Evolutionary conservation across 2,329 filamentous ascomycete genomes (phyloP).

Genomic region (Cordyceps militaris): DNA sequence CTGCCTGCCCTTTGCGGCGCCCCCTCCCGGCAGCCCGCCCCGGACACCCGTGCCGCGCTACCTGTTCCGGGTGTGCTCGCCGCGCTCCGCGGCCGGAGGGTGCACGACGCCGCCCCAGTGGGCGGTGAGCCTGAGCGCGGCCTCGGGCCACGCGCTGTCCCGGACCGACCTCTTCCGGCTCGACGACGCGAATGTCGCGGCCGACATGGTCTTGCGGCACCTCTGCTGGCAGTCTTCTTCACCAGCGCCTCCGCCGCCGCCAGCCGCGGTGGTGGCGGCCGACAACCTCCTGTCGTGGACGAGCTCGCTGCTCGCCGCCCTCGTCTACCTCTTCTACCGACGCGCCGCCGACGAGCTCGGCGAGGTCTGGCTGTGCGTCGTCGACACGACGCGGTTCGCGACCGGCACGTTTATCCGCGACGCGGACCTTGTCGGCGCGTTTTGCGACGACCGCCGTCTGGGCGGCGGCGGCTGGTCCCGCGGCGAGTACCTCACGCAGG

Average conservation of each 20-base stretch:
- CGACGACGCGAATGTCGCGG: too few species aligned
- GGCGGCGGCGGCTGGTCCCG: not conserved
- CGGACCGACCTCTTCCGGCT: too few species aligned
- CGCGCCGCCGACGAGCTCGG: not conserved
- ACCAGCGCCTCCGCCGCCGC: too few species aligned
- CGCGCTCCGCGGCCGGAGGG: not conserved
- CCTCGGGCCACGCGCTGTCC: not conserved
- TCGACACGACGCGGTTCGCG: not conserved
- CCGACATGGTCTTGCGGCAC: too few species aligned
- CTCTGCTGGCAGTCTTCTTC: too few species aligned
- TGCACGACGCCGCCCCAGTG: not conserved
- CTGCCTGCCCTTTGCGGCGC: too few species aligned
- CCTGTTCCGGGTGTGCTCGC: conserved; percentile 7
- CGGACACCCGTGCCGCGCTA: not conserved
- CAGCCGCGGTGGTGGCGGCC: too few species aligned
- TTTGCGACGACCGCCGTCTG: not conserved
- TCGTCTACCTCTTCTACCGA: conserved; percentile 8
- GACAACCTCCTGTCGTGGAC: conserved; percentile 13
- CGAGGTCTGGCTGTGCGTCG: conserved; percentile 1
- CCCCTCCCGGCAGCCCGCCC: not conserved
- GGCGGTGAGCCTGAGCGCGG: conserved; percentile 1
- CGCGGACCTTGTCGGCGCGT: conserved; percentile 6
- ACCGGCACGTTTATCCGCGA: not conserved
- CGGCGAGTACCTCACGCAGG: conserved; percentile 12
- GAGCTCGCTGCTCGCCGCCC: conserved; percentile 10